Conservation (phyloP, 495 filamentous ascomycete species). For the Aspergillus kassunensis region DNA sequence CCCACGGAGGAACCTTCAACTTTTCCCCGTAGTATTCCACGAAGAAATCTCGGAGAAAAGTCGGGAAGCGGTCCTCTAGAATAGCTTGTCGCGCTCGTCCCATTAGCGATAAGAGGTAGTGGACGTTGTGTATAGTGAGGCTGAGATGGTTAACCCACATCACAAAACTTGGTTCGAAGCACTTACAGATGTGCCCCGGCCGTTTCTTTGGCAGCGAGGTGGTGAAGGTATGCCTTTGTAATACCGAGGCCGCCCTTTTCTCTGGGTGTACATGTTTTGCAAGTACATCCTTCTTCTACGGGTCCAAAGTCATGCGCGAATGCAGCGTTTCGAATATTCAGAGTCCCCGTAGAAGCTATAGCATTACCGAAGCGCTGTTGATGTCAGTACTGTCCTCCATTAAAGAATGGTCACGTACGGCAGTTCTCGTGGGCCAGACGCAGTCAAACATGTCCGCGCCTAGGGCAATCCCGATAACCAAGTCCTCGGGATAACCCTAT, state of each 20-base stretch:
- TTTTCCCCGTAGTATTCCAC: slow-evolving; percentile 65
- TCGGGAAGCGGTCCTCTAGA: slow-evolving; percentile 74
- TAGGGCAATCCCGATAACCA: slow-evolving; percentile 85
- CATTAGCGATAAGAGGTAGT: slow-evolving; percentile 85
- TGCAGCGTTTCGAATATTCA: slow-evolving; percentile 75
- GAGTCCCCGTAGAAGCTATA: slow-evolving; percentile 70
- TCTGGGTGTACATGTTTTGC: slow-evolving; percentile 66
- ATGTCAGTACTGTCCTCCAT: not conserved
- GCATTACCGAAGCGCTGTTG: slow-evolving; percentile 82
- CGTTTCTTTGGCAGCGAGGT: slow-evolving; percentile 90
- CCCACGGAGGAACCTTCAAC: slow-evolving; percentile 73
- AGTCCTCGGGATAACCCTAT: slow-evolving; percentile 87
- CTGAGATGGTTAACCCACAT: slow-evolving; percentile 26
- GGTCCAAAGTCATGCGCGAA: slow-evolving; percentile 79
- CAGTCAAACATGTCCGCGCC: slow-evolving; percentile 99
- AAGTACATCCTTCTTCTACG: slow-evolving; percentile 76
- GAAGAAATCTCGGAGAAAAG: slow-evolving; percentile 77
- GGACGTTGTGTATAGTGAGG: slow-evolving; percentile 93
- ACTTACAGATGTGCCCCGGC: slow-evolving; percentile 81
- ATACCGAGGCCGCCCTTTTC: slow-evolving; percentile 74
- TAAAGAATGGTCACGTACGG: slow-evolving; percentile 39
- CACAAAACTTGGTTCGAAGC: not conserved
- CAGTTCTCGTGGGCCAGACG: slow-evolving; percentile 96
- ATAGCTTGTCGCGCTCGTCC: slow-evolving; percentile 68
- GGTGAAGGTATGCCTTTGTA: slow-evolving; percentile 85